These are phyloP conservation scores for Hypsizygus ulmarius DNA, from an alignment of 1,284 basidiomycete species.

Conservation along the genomic window DNA sequence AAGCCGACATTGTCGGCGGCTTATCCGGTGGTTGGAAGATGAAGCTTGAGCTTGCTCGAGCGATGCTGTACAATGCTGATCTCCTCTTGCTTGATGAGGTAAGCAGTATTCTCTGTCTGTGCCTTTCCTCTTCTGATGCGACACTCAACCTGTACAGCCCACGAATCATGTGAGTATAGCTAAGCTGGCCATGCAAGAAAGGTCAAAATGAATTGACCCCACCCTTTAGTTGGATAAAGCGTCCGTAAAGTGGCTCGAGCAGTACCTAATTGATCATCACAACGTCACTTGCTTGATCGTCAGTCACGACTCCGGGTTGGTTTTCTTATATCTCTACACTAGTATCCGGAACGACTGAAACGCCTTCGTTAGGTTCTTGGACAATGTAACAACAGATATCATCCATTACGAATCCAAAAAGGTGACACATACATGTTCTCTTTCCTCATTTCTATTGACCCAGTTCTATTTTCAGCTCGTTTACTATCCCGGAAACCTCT, in stretches of 20 bases:
- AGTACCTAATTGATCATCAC: slow-evolving; percentile 80
- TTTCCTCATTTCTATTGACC: neutral
- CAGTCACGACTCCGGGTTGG: slow-evolving; percentile 95
- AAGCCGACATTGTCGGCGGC: slow-evolving; percentile 83
- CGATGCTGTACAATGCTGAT: slow-evolving; percentile 97
- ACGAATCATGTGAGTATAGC: slow-evolving; percentile 80
- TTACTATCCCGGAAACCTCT: slow-evolving; percentile 95
- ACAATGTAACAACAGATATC: slow-evolving; percentile 97
- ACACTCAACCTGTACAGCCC: slow-evolving; percentile 48
- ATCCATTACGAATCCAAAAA: slow-evolving; percentile 98
- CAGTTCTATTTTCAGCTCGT: slow-evolving; percentile 56
- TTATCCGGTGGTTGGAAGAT: slow-evolving; percentile 99
- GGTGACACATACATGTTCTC: slow-evolving; percentile 35
- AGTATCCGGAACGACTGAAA: slow-evolving; percentile 8
- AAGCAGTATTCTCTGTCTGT: slow-evolving; percentile 4
- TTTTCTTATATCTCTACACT: slow-evolving; percentile 12
- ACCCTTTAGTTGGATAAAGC: slow-evolving; percentile 71
- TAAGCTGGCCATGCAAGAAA: neutral
- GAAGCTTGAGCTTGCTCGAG: slow-evolving; percentile 90
- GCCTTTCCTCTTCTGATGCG: neutral
- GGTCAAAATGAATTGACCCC: neutral
- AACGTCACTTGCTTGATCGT: slow-evolving; percentile 92
- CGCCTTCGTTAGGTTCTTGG: slow-evolving; percentile 71
- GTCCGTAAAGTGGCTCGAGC: slow-evolving; percentile 93
- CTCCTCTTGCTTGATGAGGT: slow-evolving; percentile 88